A percentile compares a stretch with the other conserved stretches of the same genome.
Conservation (phyloP, 768 basidiomycete species). For the Tylopilus intermedius region DNA sequence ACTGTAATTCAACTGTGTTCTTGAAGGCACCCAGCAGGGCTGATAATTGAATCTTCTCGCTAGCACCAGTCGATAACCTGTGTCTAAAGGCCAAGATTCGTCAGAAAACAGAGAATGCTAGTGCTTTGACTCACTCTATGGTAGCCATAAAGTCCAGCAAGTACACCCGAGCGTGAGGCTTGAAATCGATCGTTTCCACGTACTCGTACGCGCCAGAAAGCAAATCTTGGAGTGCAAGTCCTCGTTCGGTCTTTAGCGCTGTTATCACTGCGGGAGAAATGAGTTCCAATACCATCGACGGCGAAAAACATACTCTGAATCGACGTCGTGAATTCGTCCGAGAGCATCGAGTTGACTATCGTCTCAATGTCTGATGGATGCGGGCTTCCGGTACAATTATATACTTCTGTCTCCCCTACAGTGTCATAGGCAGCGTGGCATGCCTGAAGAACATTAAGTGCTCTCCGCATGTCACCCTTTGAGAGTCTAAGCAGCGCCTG, state of each 20-base stretch:
- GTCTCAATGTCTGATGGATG: conserved; percentile 92
- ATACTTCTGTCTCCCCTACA: conserved; percentile 86
- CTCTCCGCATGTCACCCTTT: conserved; percentile 95
- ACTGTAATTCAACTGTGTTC: conserved; percentile 75
- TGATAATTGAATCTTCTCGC: conserved; percentile 90
- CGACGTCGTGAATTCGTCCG: conserved; percentile 90
- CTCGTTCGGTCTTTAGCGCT: conserved; percentile 83
- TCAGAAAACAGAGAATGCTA: neutral
- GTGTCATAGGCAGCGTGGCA: conserved; percentile 95
- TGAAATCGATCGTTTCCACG: conserved; percentile 78
- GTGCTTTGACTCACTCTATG: conserved; percentile 67
- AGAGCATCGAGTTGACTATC: conserved; percentile 92
- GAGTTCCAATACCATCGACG: neutral
- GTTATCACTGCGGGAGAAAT: conserved; percentile 63
- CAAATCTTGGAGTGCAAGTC: conserved; percentile 91
- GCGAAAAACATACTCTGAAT: conserved; percentile 58
- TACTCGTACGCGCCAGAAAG: conserved; percentile 90
- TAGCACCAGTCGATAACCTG: conserved; percentile 86
- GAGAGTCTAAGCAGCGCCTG: conserved; percentile 90
- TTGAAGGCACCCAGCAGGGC: conserved; percentile 92
- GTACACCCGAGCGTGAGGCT: conserved; percentile 82
- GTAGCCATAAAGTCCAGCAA: conserved; percentile 90
- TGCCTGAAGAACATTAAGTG: conserved; percentile 93
- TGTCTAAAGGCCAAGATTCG: conserved; percentile 48
- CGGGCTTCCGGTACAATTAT: conserved; percentile 95